These are phyloP conservation scores for Ophidiomyces ophidiicola DNA, from an alignment of 2,329 filamentous ascomycete species.

Conservation along the genomic window DNA sequence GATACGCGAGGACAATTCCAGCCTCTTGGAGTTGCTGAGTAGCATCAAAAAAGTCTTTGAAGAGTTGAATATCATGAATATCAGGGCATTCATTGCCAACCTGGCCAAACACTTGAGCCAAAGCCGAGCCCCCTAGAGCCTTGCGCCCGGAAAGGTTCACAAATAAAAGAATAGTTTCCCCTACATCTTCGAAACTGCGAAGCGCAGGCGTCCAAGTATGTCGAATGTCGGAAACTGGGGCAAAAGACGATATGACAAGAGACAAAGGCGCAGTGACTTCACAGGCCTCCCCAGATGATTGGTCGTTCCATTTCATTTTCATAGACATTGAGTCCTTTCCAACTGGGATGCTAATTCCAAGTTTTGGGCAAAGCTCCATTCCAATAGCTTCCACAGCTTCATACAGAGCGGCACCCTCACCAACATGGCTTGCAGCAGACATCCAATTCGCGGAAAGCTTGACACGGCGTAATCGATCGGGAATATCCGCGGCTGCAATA, in stretches of 20 bases:
- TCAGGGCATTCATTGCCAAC: conserved; percentile 77
- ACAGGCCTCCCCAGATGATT: conserved; percentile 52
- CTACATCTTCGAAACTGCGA: conserved; percentile 69
- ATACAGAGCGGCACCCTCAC: conserved; percentile 83
- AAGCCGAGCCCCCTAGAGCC: conserved; percentile 76
- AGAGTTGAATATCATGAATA: conserved; percentile 64
- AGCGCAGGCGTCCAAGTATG: conserved; percentile 92
- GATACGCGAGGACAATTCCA: conserved; percentile 75
- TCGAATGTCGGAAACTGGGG: conserved; percentile 65
- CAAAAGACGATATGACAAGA: conserved; percentile 81
- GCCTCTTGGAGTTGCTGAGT: conserved; percentile 55
- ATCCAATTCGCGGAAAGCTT: conserved; percentile 97
- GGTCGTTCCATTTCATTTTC: conserved; percentile 90
- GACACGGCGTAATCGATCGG: conserved; percentile 63
- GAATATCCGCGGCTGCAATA: conserved; percentile 64
- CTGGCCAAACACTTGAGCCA: conserved; percentile 80
- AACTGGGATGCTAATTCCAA: conserved; percentile 89
- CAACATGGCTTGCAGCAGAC: conserved; percentile 86
- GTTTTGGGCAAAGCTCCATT: conserved; percentile 76
- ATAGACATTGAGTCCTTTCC: conserved; percentile 98
- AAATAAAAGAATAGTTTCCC: conserved; percentile 76
- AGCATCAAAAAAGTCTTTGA: conserved; percentile 87
- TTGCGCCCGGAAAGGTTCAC: conserved; percentile 80
- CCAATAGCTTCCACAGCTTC: conserved; percentile 89
- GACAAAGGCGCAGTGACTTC: conserved; percentile 89